Conservation (phyloP, 352 stramenopile species). For the Phytophthora sojae region DNA sequence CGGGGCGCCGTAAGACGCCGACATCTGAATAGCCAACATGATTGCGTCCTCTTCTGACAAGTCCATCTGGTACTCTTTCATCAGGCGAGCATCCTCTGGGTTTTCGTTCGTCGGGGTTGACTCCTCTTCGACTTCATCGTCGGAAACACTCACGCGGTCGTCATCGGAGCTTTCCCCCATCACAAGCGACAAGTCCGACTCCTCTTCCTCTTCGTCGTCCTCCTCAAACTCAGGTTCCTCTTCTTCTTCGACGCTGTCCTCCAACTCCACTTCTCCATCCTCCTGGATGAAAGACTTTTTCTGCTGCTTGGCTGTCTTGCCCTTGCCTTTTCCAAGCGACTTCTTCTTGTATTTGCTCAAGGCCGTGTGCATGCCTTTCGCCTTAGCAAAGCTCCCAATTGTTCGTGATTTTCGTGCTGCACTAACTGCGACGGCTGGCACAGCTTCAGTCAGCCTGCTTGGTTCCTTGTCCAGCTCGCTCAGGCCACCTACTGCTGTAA, state of each 20-base stretch:
- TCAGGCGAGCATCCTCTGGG: conserved; percentile 49
- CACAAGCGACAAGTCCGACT: conserved; percentile 52
- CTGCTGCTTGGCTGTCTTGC: conserved; percentile 30
- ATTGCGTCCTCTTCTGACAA: conserved; percentile 80
- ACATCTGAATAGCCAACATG: conserved; percentile 72
- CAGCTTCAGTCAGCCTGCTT: conserved; percentile 23
- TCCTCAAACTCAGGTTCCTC: conserved; percentile 59
- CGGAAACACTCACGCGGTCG: conserved; percentile 50
- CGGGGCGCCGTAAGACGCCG: conserved; percentile 31
- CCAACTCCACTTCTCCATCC: conserved; percentile 37
- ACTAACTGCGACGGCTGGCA: conserved; percentile 10
- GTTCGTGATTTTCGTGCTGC: conserved; percentile 34
- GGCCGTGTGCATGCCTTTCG: conserved; percentile 44
- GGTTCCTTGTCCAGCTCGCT: conserved; percentile 13
- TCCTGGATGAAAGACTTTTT: conserved; percentile 42
- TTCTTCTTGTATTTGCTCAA: conserved; percentile 51
- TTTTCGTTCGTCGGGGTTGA: conserved; percentile 29
- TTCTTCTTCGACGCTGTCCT: conserved; percentile 46
- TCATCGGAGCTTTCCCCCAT: conserved; percentile 74
- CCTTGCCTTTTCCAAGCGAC: conserved; percentile 22
- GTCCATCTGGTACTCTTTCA: conserved; percentile 74
- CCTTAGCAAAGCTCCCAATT: conserved; percentile 52
- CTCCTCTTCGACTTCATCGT: conserved; percentile 49
- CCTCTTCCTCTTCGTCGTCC: conserved; percentile 57
- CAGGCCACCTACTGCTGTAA: conserved; percentile 28